Base-by-base conservation (phyloP, 768 basidiomycete genomes). In the Tricholoma saponaceum region DNA sequence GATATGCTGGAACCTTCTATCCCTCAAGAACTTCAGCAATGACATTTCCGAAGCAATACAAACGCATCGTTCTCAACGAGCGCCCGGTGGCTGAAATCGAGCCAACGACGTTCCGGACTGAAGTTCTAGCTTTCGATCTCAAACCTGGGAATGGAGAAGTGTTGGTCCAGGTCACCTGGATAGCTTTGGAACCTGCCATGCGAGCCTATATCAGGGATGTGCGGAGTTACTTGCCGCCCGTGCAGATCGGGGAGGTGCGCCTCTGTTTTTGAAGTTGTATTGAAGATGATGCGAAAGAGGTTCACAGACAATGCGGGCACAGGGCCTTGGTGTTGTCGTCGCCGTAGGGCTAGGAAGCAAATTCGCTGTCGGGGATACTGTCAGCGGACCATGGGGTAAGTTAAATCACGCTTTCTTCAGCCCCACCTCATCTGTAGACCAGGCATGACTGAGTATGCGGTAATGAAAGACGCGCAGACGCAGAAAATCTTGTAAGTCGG, bases 151-250 rank as follows among this genome's bases (percentile, higher is more conserved):
- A 70, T 18, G 70, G 73, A 22, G 78, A 89, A 60, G 84, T 85
- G 7, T 76, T 95, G 47, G 83, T 98, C n/a, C 81, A 84, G 68
- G 84, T 90, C 57, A 84, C 86, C 49, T 95, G 87, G 77, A 66
- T 93, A 30, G 86, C 85, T 32, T 69, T 97, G 61, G 95, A 97
- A 65, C 93, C 95, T 18, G 91, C 92, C 0, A 92, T 94, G 91
- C 81, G 93, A 8, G 84, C 83, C 12, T 97, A 89, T 80, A 66
- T 98, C 52, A 83, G 81, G 59, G 89, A 92, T 67, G 68, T 66
- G 14, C 78, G 93, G 47, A 86, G 83, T 62, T 92, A 93, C 66
- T 51, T 90, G 14, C 82, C 82, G 13, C 89, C 90, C 8, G 84
- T 86, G 4, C 66, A 86, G 64, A 87, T 94, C 61, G 87, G 86